Percentiles rank a stretch among this genome's conserved stretches.
These are phyloP conservation scores for Chalaropsis thielavioides DNA, from an alignment of 2,329 filamentous ascomycete genomes.

Conservation along the genomic window DNA sequence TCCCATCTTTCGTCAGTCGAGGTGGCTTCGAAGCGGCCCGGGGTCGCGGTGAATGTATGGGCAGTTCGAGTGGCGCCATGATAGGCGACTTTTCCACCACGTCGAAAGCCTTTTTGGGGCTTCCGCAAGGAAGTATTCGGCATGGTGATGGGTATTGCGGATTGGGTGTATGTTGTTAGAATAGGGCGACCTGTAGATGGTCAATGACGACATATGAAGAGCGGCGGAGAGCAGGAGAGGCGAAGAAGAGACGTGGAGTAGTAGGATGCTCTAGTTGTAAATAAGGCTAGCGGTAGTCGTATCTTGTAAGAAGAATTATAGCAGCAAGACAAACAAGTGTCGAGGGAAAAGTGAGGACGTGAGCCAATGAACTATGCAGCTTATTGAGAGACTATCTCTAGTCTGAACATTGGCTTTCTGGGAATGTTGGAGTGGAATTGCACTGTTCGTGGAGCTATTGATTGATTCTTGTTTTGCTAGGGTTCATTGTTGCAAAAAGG, in stretches of 20 bases:
- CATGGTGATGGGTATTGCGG: constrained; percentile 30
- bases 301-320: too few species aligned
- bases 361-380: too few species aligned
- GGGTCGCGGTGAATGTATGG: constrained; percentile 65
- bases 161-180: constrained; percentile 7
- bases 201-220: constrained; percentile 4
- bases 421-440: background rate
- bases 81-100: constrained; percentile 52
- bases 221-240: background rate
- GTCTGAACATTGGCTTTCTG: background rate
- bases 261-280: background rate
- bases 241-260: constrained; percentile 2
- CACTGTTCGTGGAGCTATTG: background rate
- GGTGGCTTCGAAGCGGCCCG: constrained; percentile 63
- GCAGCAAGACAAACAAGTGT: too few species aligned
- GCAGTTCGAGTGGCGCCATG: constrained; percentile 51
- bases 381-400: background rate
- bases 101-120: constrained; percentile 53
- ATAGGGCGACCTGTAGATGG: background rate
- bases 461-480: background rate
- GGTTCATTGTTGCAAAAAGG: background rate
- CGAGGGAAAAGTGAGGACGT: too few species aligned
- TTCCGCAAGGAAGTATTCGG: constrained; percentile 44
- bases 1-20: constrained; percentile 90
- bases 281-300: background rate